Base-by-base conservation (phyloP, 2,329 filamentous ascomycete genomes). In the Penicillium sp. region DNA sequence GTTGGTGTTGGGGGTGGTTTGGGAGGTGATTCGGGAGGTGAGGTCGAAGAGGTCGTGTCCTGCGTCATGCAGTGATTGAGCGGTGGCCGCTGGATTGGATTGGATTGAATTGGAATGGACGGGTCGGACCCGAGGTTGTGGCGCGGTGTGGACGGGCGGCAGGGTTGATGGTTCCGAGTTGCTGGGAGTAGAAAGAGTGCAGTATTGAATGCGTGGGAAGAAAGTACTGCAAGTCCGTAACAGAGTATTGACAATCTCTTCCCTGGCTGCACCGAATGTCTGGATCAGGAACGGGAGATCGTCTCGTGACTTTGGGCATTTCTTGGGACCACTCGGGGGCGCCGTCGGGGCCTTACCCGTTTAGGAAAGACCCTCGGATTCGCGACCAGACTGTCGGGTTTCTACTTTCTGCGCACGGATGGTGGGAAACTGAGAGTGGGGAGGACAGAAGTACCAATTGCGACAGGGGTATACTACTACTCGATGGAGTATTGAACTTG, bases 221-320 rank as follows among this genome's bases (percentile, higher is more conserved):
- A 37, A 37, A 33, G 8, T 33, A 33, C 30, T 33, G 28, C 28
- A 28, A 28, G 28, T 28, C 28, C 7, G 28, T 28, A 28, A 28
- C 28, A 28, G 28, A 28, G 28, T 28, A 28, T 28, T 28, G 28
- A 28, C 30, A 33, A 22, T 35, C 9, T 51, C 13, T 38, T n/a
- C 10, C 3, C 13, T 19, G 19, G 33, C 15, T 30, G 49, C 50
- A 33, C 45, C 61, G 45, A 26, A 22, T 26, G 35, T 60, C 45
- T 59, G 61, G 64, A 42, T 65, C 62, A 65, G 62, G 64, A 45
- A 62, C 66, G 66, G 66, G 62, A 65, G 64, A 68, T 68, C 61
- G 53, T 61, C 65, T 65, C 62, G 63, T 67, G 65, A 67, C 65
- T 60, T 50, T 51, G n/a, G 22, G 44, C 30, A 6, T 45, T 42